Base-by-base conservation (phyloP, 306 rosid genomes). In the Datisca glomerata region DNA sequence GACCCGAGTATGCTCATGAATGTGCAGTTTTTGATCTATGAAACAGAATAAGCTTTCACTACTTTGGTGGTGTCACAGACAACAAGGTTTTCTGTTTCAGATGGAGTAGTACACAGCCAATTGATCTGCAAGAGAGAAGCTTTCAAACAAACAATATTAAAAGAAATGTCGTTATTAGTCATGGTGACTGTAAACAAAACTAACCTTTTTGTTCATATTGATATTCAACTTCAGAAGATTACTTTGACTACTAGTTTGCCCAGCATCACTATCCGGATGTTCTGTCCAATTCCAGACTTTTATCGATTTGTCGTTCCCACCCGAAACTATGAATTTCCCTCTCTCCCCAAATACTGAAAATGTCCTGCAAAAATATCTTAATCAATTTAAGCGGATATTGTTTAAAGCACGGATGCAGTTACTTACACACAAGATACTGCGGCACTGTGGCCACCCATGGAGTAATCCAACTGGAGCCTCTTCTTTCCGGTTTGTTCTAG, bases 31-130 rank as follows among this genome's bases (percentile, higher is more conserved):
- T n/a, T n/a, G n/a, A n/a, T 59, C 77, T 74, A 83, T 13, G 72
- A 45, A 58, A 83, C 47, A 14, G 83, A 72, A 57, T 72, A 80
- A 63, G 80, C 91, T 66, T 84, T 83, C 27, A 89, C 86, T 21
- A 67, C 74, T 70, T 89, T 77, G 5, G 91, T 69, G 28, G 95
- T 83, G 54, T 89, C 98, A 41, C 95, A 89, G 22, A 84, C 86
- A 19, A 80, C 57, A 17, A 89, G 91, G 72, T 84, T 89, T 66
- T 84, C 93, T 1, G 74, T 50, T 53, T 74, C 95, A 50, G 78
- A 61, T 25, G 79, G 64, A 66, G 79, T 71, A 36, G 86, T 80
- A 57, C 95, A 89, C 12, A 84, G 70, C 81, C 93, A 75, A 67
- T 84, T 89, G 44, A 84, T 95, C 98, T 89, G 93, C 56, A 56